Conservation (phyloP, 2,329 filamentous ascomycete genomes). For the Diplocarpon mali region DNA sequence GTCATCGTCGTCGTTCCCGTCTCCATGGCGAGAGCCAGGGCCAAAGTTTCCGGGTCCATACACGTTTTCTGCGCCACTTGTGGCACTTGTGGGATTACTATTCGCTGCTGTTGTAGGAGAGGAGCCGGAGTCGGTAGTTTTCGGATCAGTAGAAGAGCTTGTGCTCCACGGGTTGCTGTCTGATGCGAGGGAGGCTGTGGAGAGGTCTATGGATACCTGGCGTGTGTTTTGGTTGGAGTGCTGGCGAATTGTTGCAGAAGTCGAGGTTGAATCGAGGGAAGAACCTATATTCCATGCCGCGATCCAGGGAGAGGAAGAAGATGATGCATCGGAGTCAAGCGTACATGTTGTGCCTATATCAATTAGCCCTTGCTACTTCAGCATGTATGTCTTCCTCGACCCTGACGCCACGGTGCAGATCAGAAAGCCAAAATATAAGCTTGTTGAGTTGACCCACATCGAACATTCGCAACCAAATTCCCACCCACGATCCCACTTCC, state of each 20-base stretch:
- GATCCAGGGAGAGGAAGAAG: slow-evolving; percentile 20
- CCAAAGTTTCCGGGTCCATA: background rate
- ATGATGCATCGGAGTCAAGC: slow-evolving; percentile 10
- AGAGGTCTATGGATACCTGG: slow-evolving; percentile 20
- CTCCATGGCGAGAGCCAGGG: background rate
- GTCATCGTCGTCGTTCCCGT: background rate
- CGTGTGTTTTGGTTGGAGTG: slow-evolving; percentile 11
- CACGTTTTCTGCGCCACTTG: background rate
- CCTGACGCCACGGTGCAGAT: background rate
- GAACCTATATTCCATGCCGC: slow-evolving; percentile 21
- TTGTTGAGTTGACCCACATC: slow-evolving; percentile 30
- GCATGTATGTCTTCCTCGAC: background rate
- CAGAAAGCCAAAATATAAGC: background rate
- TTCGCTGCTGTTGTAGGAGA: slow-evolving; percentile 2
- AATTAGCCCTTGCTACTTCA: background rate
- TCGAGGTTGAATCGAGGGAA: slow-evolving; percentile 14
- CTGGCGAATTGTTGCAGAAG: slow-evolving; percentile 12
- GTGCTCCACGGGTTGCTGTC: slow-evolving; percentile 21
- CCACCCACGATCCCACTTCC: slow-evolving; percentile 42
- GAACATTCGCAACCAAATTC: slow-evolving; percentile 46
- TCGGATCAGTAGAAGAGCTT: background rate
- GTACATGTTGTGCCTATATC: slow-evolving; percentile 19
- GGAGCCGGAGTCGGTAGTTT: slow-evolving; percentile 4
- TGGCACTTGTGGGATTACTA: background rate
- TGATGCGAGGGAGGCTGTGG: slow-evolving; percentile 14